Evolutionary conservation across 352 stramenopile species (phyloP).

Genomic region (Phytopythium boreale): DNA sequence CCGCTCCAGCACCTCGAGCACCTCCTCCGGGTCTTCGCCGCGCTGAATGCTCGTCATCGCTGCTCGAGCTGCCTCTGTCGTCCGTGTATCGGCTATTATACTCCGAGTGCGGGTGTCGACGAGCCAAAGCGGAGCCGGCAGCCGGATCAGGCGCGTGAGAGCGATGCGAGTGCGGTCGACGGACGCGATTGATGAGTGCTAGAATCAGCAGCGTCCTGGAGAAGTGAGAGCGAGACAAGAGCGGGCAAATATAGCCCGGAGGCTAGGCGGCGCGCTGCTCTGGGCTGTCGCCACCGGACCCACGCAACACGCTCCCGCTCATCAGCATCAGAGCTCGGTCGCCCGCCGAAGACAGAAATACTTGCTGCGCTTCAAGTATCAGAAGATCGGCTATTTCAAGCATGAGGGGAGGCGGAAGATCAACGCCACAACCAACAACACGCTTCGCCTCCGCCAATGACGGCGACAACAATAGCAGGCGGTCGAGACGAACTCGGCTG

Average conservation of each 20-base stretch:
- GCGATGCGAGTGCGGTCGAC: neutral
- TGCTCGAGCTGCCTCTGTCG: neutral
- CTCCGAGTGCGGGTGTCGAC: neutral
- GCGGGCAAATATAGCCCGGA: neutral
- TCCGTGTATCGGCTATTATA: too few relatives aligned
- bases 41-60: constrained; percentile 63
- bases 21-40: constrained; percentile 61
- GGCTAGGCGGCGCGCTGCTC: neutral
- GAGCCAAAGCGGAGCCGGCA: neutral
- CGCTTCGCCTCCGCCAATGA: neutral
- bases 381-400: neutral
- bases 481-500: neutral
- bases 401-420: neutral
- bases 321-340: too few relatives aligned
- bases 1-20: constrained; percentile 73
- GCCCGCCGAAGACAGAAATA: neutral
- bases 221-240: neutral
- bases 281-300: neutral
- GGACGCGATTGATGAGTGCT: neutral
- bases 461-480: neutral
- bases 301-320: too few relatives aligned
- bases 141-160: too few relatives aligned
- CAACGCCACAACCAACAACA: neutral
- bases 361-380: neutral
- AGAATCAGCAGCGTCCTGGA: neutral